Evolutionary conservation across 2,329 filamentous ascomycete genomes (phyloP), one percentile per base, ranked within the genome.

Genomic region (Mollisia scopiformis): DNA sequence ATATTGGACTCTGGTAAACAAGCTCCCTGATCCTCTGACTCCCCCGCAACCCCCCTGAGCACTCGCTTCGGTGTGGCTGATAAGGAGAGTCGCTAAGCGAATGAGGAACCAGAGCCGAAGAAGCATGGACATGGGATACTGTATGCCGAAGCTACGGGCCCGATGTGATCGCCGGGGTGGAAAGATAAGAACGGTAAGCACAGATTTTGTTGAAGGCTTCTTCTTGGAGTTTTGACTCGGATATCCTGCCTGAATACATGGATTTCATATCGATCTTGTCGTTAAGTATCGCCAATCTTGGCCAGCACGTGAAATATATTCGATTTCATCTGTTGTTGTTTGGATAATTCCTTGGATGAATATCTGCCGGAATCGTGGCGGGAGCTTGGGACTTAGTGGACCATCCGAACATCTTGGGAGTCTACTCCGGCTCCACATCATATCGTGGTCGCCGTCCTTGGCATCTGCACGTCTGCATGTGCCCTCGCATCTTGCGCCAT

Each of bases 181-280:
- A n/a, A 27, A 6, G 6, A 47, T 16, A 25, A 27, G 11, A 16
- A 14, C 21, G 2, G n/a, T 7, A 10, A 27, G 23, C 14, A 35
- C 3, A 27, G 23, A 3, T 14, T 13, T n/a, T 5, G 25, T 13
- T 47, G n/a, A 10, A 43, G n/a, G 3, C n/a, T 5, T 47, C 43
- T 28, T 21, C 43, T 28, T 27, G 23, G 7, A 13, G 7, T 21
- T 11, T 14, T n/a, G 43, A n/a, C n/a, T n/a, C n/a, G n/a, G n/a
- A n/a, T n/a, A n/a, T n/a, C n/a, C n/a, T 27, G 43, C 43, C 43
- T 47, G 13, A 47, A 47, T 47, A 47, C 28, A 47, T 47, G n/a
- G 39, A 27, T 23, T 11, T 13, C 6, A n/a, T 14, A 47, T 28
- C 3, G 43, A 47, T 47, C 43, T 47, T 7, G 43, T 23, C 11